Evolutionary conservation across 805 yeast species (phyloP).

Genomic region (Candida gorgasii): DNA sequence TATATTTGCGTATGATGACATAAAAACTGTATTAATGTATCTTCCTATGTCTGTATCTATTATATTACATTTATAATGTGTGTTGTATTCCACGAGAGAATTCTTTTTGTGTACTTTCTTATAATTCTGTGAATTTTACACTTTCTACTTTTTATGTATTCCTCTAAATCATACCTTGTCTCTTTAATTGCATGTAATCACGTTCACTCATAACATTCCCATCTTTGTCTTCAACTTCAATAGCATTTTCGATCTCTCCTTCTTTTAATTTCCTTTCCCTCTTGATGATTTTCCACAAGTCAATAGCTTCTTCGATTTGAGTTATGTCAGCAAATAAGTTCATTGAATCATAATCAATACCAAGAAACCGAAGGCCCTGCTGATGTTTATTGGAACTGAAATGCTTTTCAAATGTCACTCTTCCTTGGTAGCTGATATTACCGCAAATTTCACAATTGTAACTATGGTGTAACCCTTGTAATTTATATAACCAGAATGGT

Average conservation of each 20-base stretch:
- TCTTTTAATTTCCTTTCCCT: slow-evolving; percentile 36
- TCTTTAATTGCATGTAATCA: slow-evolving; percentile 81
- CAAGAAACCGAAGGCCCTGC: slow-evolving; percentile 73
- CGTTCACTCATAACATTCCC: slow-evolving; percentile 90
- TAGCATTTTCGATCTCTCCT: slow-evolving; percentile 50
- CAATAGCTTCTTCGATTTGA: slow-evolving; percentile 64
- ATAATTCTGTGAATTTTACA: not conserved
- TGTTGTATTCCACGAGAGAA: too few species aligned
- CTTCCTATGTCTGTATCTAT: not conserved
- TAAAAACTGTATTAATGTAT: too few species aligned
- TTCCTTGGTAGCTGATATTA: slow-evolving; percentile 67
- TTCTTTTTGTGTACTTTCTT: not conserved
- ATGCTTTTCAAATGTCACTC: slow-evolving; percentile 70
- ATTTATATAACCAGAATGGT: slow-evolving; percentile 89
- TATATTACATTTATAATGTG: not conserved
- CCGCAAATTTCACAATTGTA: slow-evolving; percentile 89
- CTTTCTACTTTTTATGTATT: not conserved
- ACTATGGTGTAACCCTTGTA: slow-evolving; percentile 77
- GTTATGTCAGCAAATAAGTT: slow-evolving; percentile 62
- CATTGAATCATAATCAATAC: slow-evolving; percentile 52
- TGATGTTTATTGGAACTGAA: slow-evolving; percentile 70
- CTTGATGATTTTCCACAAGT: slow-evolving; percentile 52
- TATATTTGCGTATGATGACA: not conserved
- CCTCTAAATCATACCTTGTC: slow-evolving; percentile 72
- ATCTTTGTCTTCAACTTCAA: slow-evolving; percentile 88